Base-by-base conservation (phyloP, 495 filamentous ascomycete genomes). In the Aspergillus sclerotioniger region DNA sequence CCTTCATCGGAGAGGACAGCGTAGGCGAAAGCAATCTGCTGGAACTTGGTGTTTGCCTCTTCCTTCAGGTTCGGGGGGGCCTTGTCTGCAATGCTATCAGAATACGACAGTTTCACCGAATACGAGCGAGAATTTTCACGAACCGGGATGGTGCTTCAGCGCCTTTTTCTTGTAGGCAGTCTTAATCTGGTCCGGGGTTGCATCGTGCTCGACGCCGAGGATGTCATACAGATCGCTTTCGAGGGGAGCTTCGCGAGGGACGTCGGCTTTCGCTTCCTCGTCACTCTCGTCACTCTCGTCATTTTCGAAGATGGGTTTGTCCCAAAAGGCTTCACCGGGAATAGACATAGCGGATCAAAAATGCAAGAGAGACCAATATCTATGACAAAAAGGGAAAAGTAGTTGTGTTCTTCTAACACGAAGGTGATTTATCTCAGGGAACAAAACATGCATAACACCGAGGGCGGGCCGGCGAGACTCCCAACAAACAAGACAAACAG, bases 81-180 rank as follows among this genome's bases (percentile, higher is more conserved):
- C 69, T 96, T 96, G 78, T 96, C 92, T 88, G 52, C 45, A 16
- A 37, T 1, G 32, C 66, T 50, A 12, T 56, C 37, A 37, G 33
- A 16, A 15, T 56, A 13, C 28, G 29, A 16, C 35, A 35, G 17
- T 51, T 54, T 17, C 53, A 12, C 28, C 15, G 37, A 10, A 12
- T 37, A 17, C 20, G 28, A 6, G 3, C 10, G 5, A 21, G 10
- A 8, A 10, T 3, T 35, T 16, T 7, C 12, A 37, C 60, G 17
- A 92, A 84, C 96, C 93, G 60, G 94, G 94, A 75, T 98, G 94
- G 62, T 95, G 91, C 60, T 88, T 80, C 58, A 98, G 73, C 57
- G 89, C 90, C 61, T 90, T 82, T 69, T 96, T 97, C 67, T 90
- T 84, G 76, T 98, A 98, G 12, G 94, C 92, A 70, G 94, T 91